These are phyloP conservation scores for Globisporangium polare DNA, from an alignment of 352 stramenopile species.

Conservation along the genomic window DNA sequence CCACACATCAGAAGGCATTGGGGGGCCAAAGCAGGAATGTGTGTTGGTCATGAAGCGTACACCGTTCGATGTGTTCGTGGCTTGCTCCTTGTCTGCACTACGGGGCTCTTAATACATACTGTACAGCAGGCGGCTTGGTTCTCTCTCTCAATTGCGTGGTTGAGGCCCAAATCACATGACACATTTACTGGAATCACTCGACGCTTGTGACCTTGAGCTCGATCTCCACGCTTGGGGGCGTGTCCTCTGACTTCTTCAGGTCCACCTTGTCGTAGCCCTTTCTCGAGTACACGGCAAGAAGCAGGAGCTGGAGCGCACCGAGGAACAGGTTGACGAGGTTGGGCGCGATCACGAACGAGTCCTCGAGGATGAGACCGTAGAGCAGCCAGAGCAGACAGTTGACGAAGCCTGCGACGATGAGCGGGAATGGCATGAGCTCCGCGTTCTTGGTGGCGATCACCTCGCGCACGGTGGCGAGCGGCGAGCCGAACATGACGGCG, in stretches of 20 bases:
- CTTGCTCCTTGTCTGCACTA: neutral
- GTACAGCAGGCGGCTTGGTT: neutral
- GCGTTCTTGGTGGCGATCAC: slow-evolving; percentile 47
- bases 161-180: neutral
- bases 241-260: slow-evolving; percentile 2
- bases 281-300: slow-evolving; percentile 36
- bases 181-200: neutral
- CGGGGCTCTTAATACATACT: neutral
- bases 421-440: slow-evolving; percentile 33
- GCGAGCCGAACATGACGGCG: slow-evolving; percentile 61
- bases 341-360: slow-evolving; percentile 57
- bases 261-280: slow-evolving; percentile 32
- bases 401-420: slow-evolving; percentile 47
- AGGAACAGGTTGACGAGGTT: slow-evolving; percentile 61
- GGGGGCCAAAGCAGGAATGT: neutral
- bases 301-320: slow-evolving; percentile 43
- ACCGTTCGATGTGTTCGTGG: neutral
- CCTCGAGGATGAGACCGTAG: slow-evolving; percentile 43
- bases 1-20: neutral
- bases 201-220: slow-evolving; percentile 3
- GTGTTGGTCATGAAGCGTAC: neutral
- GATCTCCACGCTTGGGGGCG: neutral
- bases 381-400: slow-evolving; percentile 50
- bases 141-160: neutral
- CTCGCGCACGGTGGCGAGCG: slow-evolving; percentile 40